Evolutionary conservation across 1,139 yeast genomes (phyloP).

Genomic region (Debaryomycetaceae sp.): DNA sequence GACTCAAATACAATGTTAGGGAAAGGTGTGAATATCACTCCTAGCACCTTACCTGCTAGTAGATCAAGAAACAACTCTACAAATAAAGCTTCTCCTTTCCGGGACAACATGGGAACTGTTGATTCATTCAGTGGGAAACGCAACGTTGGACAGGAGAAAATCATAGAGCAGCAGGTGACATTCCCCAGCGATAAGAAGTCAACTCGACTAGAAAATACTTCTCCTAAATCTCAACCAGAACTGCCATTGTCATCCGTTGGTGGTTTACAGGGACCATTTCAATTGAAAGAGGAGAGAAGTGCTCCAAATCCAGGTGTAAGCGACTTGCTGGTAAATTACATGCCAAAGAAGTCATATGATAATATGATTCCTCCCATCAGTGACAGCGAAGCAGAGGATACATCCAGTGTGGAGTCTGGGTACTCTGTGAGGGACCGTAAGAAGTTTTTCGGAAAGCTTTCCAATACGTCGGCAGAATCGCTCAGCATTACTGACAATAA

Average conservation of each 20-base stretch:
- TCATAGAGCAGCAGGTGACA: not conserved
- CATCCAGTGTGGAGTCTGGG: constrained; percentile 12
- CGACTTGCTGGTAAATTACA: not conserved
- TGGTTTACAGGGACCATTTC: not conserved
- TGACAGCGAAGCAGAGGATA: not conserved
- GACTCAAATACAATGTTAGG: not conserved
- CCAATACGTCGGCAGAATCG: constrained; percentile 8
- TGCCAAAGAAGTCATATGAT: not conserved
- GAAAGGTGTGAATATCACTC: not conserved
- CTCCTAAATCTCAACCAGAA: not conserved
- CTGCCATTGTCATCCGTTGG: not conserved
- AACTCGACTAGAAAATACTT: not conserved
- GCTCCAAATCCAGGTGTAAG: not conserved
- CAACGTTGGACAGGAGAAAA: not conserved
- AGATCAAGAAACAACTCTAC: not conserved
- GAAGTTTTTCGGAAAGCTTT: constrained; percentile 23
- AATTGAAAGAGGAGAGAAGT: not conserved
- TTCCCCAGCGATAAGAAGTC: not conserved
- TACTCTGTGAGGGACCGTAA: constrained; percentile 16
- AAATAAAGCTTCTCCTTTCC: not conserved
- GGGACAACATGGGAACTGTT: not conserved
- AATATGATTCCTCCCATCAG: not conserved
- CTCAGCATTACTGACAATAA: constrained; percentile 1
- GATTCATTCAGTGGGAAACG: not conserved
- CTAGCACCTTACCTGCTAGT: not conserved